Percentiles rank a stretch among this genome's conserved stretches.
Evolutionary conservation across 1,139 yeast genomes (phyloP).

Genomic region (Debaryomycetaceae sp.): DNA sequence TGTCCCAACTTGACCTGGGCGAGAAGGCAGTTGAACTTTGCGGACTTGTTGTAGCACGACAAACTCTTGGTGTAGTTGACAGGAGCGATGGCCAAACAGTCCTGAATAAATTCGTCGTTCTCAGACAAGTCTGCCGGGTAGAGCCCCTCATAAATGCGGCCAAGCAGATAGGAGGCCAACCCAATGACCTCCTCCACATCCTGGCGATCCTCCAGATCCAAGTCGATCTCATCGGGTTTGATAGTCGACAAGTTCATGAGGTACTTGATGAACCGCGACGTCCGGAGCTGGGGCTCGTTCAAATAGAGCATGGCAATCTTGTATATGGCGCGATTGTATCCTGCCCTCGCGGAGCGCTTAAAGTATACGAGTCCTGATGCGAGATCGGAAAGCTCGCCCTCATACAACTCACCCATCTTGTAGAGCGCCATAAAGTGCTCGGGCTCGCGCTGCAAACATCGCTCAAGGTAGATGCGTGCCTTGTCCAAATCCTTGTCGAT

Average conservation of each 20-base stretch:
- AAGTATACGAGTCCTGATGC: conserved; percentile 25
- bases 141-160: conserved; percentile 60
- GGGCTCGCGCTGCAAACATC: conserved; percentile 22
- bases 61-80: conserved; percentile 53
- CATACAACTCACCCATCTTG: conserved; percentile 32
- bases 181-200: conserved; percentile 35
- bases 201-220: conserved; percentile 29
- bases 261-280: conserved; percentile 26
- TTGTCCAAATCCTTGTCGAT: conserved; percentile 18
- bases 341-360: conserved; percentile 28
- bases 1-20: conserved; percentile 83
- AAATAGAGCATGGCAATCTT: conserved; percentile 31
- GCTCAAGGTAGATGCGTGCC: conserved; percentile 24
- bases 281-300: conserved; percentile 24
- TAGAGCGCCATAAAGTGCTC: conserved; percentile 25
- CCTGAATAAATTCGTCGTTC: conserved; percentile 26
- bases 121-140: conserved; percentile 34
- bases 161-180: conserved; percentile 43
- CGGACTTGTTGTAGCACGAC: conserved; percentile 64
- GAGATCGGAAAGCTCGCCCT: conserved; percentile 16
- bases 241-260: conserved; percentile 28
- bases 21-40: conserved; percentile 63
- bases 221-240: conserved; percentile 22
- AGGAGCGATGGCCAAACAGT: conserved; percentile 28
- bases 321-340: conserved; percentile 34